Conservation (phyloP, 2,329 filamentous ascomycete genomes). For the Alternaria atra region DNA sequence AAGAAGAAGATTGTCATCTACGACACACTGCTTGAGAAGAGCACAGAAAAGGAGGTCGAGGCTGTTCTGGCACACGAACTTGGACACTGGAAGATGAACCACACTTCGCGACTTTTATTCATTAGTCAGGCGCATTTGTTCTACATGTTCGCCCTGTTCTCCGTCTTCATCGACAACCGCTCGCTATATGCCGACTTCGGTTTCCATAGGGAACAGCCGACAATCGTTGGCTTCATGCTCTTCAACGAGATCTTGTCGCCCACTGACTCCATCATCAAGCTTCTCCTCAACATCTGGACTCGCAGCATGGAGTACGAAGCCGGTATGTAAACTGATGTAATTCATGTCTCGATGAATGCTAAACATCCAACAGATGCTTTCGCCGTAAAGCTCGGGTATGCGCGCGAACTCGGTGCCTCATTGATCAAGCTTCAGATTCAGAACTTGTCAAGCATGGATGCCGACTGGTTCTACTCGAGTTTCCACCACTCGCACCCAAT, state of each 20-base stretch:
- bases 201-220: conserved; percentile 82
- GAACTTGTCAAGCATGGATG: conserved; percentile 98
- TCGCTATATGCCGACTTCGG: conserved; percentile 93
- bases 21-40: conserved; percentile 97
- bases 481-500: conserved; percentile 99
- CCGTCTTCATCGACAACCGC: conserved; percentile 94
- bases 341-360: conserved; percentile 25
- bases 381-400: conserved; percentile 84
- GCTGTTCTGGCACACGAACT: conserved; percentile 95
- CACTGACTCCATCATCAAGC: conserved; percentile 93
- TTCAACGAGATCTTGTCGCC: conserved; percentile 97
- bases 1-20: conserved; percentile 99
- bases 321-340: conserved; percentile 56
- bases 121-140: conserved; percentile 88
- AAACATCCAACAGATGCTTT: conserved; percentile 71
- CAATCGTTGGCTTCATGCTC: conserved; percentile 95
- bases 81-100: conserved; percentile 95
- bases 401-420: conserved; percentile 80
- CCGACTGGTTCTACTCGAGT: conserved; percentile 96
- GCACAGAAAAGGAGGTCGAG: conserved; percentile 87
- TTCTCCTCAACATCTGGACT: conserved; percentile 94
- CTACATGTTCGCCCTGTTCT: conserved; percentile 96
- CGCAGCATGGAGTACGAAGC: conserved; percentile 96
- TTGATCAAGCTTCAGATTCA: conserved; percentile 98
- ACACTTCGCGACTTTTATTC: conserved; percentile 89